Percentiles rank a stretch among this genome's conserved stretches.
Evolutionary conservation across 2,329 filamentous ascomycete genomes (phyloP).

Genomic region (Pseudogymnoascus sp.): DNA sequence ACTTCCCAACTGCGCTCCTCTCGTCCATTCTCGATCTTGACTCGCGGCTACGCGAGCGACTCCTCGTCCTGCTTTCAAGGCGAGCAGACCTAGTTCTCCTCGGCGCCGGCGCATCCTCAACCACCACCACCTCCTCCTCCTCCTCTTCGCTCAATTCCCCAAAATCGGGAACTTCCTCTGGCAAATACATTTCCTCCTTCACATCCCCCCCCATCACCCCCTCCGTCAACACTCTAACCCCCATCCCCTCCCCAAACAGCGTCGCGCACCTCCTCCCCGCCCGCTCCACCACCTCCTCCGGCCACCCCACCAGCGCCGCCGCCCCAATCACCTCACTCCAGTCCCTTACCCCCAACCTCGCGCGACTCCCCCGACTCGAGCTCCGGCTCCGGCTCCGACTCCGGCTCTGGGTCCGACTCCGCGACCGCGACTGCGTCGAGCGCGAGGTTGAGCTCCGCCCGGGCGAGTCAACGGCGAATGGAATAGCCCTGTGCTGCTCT

Average conservation of each 20-base stretch:
- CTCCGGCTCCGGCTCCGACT: background rate
- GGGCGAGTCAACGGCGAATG: background rate
- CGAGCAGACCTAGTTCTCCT: background rate
- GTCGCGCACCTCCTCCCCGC: constrained; percentile 66
- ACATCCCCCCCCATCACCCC: constrained; percentile 19
- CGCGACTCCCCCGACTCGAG: constrained; percentile 13
- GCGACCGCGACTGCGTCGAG: background rate
- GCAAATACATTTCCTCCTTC: constrained; percentile 19
- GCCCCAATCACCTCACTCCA: constrained; percentile 82
- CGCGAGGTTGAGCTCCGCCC: background rate
- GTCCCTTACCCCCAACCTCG: constrained; percentile 47
- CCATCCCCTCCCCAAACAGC: constrained; percentile 68
- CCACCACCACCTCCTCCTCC: background rate
- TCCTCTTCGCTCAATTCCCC: background rate
- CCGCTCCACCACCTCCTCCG: constrained; percentile 53
- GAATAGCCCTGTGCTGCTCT: constrained; percentile 16
- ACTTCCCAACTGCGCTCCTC: background rate
- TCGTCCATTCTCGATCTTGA: background rate
- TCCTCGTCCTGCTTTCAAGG: background rate
- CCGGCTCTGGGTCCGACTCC: background rate
- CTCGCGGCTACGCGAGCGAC: background rate
- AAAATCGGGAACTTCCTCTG: constrained; percentile 14
- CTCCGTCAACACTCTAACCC: constrained; percentile 49
- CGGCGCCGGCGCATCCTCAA: background rate
- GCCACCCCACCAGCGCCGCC: constrained; percentile 63